Evolutionary conservation across 352 stramenopile species (phyloP).

Genomic region (Saprolegnia diclina): DNA sequence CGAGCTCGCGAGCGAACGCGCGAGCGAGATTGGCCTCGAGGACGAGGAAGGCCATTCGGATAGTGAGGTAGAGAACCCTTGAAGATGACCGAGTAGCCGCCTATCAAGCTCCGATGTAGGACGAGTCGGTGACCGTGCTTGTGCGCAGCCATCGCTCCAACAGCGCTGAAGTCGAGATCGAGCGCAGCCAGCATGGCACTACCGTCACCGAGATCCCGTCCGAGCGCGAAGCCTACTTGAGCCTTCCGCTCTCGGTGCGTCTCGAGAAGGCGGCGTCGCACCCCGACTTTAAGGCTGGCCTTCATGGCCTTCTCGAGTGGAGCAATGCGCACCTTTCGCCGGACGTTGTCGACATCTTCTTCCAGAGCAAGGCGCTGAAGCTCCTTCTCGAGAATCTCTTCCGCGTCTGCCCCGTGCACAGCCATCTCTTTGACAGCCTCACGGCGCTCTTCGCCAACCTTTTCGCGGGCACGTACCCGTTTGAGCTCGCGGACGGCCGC

Average conservation of each 20-base stretch:
- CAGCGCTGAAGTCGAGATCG: constrained; percentile 21
- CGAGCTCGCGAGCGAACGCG: constrained; percentile 15
- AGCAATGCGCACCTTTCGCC: constrained; percentile 55
- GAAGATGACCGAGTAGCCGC: constrained; percentile 19
- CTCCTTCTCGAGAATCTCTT: constrained; percentile 61
- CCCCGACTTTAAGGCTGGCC: constrained; percentile 56
- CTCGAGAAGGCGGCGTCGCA: constrained; percentile 67
- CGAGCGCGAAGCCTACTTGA: constrained; percentile 31
- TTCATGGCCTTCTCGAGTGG: constrained; percentile 69
- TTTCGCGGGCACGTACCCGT: constrained; percentile 13
- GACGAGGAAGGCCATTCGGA: constrained; percentile 22
- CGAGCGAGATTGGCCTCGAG: constrained; percentile 21
- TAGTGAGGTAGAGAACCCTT: not conserved
- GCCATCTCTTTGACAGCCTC: constrained; percentile 53
- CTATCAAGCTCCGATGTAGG: not conserved
- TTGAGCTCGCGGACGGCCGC: not conserved
- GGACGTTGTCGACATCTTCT: constrained; percentile 61
- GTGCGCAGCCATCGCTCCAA: constrained; percentile 26
- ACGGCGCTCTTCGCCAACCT: constrained; percentile 48
- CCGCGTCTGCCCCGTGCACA: constrained; percentile 31
- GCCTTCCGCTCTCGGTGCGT: constrained; percentile 46
- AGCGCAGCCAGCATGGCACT: constrained; percentile 4
- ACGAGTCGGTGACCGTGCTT: constrained; percentile 1
- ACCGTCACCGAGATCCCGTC: not conserved
- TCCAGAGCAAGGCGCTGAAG: constrained; percentile 58